Percentiles rank a stretch among this genome's conserved stretches.
Conservation (phyloP, 2,329 filamentous ascomycete genomes). For the Aspergillus hiratsukae region DNA sequence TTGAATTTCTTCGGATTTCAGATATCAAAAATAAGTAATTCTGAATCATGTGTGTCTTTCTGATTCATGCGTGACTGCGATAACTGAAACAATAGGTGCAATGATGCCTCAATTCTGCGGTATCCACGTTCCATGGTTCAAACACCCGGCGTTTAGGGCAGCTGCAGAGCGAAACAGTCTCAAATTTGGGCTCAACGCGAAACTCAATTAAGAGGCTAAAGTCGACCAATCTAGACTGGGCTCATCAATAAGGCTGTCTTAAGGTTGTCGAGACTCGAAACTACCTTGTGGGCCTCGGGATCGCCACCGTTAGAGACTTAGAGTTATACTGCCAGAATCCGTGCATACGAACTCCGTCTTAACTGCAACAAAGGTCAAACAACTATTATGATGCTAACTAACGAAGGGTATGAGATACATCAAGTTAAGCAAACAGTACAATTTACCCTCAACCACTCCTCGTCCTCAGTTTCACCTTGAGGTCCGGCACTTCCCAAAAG, state of each 20-base stretch:
- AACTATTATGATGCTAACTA: neutral
- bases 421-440: neutral
- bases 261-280: neutral
- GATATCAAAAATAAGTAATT: too few species aligned
- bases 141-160: neutral
- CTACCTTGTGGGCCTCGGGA: neutral
- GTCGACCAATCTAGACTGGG: neutral
- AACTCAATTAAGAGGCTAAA: neutral
- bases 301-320: too few species aligned
- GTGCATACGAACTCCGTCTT: too few species aligned
- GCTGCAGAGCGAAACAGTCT: neutral
- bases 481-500: constrained; percentile 23
- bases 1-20: too few species aligned
- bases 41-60: too few species aligned
- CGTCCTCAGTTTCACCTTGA: constrained; percentile 14
- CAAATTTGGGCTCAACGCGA: neutral
- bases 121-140: neutral
- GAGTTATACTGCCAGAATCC: too few species aligned
- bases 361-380: neutral
- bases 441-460: neutral
- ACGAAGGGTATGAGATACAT: too few species aligned
- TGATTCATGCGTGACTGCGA: neutral
- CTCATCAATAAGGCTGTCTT: neutral
- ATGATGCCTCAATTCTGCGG: neutral
- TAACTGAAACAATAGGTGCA: neutral